Evolutionary conservation across 2,329 filamentous ascomycete genomes (phyloP).

Genomic region (Botrytis sinoallii): DNA sequence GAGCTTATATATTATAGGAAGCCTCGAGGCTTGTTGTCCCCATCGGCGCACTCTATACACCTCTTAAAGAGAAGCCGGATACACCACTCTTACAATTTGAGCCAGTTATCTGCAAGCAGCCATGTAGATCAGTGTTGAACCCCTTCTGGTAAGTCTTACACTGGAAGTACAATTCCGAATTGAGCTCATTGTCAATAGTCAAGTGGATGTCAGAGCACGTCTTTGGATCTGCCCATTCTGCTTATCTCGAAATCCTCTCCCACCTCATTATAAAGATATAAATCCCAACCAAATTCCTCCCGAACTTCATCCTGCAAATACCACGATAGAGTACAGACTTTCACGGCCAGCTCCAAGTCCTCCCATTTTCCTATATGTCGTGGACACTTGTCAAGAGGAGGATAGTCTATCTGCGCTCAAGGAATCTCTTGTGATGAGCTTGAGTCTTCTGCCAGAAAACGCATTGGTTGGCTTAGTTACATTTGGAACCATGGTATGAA

Average conservation of each 20-base stretch:
- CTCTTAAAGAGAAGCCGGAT: slow-evolving; percentile 89
- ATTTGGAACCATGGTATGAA: slow-evolving; percentile 82
- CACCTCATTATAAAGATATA: slow-evolving; percentile 87
- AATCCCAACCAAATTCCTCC: slow-evolving; percentile 78
- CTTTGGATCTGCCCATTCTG: slow-evolving; percentile 91
- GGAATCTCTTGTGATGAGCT: slow-evolving; percentile 81
- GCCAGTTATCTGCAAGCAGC: slow-evolving; percentile 93
- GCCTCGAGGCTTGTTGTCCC: slow-evolving; percentile 91
- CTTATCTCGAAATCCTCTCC: slow-evolving; percentile 76
- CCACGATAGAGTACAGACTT: slow-evolving; percentile 85
- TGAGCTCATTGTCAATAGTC: slow-evolving; percentile 48
- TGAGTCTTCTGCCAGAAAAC: slow-evolving; percentile 77
- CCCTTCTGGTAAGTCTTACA: slow-evolving; percentile 75
- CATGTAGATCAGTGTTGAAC: slow-evolving; percentile 93
- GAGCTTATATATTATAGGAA: slow-evolving; percentile 58
- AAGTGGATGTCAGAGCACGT: slow-evolving; percentile 78
- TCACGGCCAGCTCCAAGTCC: slow-evolving; percentile 79
- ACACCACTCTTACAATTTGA: slow-evolving; percentile 91
- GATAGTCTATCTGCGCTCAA: slow-evolving; percentile 80
- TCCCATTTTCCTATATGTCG: slow-evolving; percentile 82
- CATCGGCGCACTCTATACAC: slow-evolving; percentile 93
- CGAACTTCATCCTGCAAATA: slow-evolving; percentile 77
- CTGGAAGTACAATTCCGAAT: neutral
- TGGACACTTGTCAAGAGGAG: slow-evolving; percentile 85
- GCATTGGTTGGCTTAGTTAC: slow-evolving; percentile 81